Evolutionary conservation across 1,139 yeast genomes (phyloP).

Genomic region (Debaryomyces robertsiae): DNA sequence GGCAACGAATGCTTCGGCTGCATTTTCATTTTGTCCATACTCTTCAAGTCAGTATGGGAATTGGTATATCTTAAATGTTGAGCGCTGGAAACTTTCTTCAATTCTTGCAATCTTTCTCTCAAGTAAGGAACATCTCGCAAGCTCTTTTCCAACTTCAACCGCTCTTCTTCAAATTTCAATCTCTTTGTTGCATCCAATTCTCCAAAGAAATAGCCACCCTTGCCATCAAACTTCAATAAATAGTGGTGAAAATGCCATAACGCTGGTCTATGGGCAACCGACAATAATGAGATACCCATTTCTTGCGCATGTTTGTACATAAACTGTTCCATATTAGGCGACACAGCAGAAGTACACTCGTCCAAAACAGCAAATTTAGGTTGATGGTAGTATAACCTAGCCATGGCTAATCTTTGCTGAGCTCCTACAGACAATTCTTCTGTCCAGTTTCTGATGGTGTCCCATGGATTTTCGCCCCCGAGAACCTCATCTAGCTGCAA

Average conservation of each 20-base stretch:
- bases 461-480: conserved; percentile 51
- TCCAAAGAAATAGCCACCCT: conserved; percentile 74
- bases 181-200: conserved; percentile 69
- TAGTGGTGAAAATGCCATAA: conserved; percentile 90
- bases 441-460: conserved; percentile 77
- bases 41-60: conserved; percentile 12
- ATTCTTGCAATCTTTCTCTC: conserved; percentile 63
- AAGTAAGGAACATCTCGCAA: conserved; percentile 68
- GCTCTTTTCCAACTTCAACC: conserved; percentile 62
- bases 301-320: conserved; percentile 86
- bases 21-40: not conserved
- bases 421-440: conserved; percentile 90
- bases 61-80: conserved; percentile 38
- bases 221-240: conserved; percentile 82
- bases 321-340: conserved; percentile 86
- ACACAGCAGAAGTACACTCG: conserved; percentile 93
- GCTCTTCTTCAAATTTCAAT: conserved; percentile 69
- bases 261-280: conserved; percentile 91
- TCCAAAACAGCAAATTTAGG: conserved; percentile 94
- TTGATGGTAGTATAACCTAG: conserved; percentile 83
- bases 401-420: conserved; percentile 93
- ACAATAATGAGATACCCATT: conserved; percentile 77
- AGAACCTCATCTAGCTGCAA: conserved; percentile 62
- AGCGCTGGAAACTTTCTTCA: conserved; percentile 53
- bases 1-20: too few relatives aligned